These are phyloP conservation scores for Raffaelea ambrosiae DNA, from an alignment of 2,329 filamentous ascomycete species.

Conservation along the genomic window DNA sequence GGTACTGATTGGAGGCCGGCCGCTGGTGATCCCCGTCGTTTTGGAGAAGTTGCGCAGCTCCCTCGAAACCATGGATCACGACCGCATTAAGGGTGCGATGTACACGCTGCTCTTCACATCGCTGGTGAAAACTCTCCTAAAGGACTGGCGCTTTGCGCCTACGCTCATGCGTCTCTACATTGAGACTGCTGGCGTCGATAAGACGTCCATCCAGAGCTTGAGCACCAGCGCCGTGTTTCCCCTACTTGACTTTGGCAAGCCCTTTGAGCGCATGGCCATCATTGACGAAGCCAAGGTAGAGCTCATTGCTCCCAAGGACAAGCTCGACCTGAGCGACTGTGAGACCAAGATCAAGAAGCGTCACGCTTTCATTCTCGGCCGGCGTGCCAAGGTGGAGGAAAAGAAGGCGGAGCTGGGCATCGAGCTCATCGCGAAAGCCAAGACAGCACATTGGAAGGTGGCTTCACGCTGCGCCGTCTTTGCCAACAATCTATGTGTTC, in stretches of 20 bases:
- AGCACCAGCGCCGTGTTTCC: conserved; percentile 74
- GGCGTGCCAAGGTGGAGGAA: conserved; percentile 68
- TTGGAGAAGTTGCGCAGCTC: conserved; percentile 70
- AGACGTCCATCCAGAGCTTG: conserved; percentile 86
- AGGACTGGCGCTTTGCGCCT: conserved; percentile 93
- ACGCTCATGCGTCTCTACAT: conserved; percentile 87
- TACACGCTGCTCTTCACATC: conserved; percentile 87
- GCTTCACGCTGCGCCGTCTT: conserved; percentile 84
- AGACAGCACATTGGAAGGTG: conserved; percentile 90
- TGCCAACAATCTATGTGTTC: conserved; percentile 79
- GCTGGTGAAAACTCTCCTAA: conserved; percentile 75
- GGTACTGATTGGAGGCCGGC: conserved; percentile 77
- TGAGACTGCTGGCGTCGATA: conserved; percentile 80
- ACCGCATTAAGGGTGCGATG: conserved; percentile 89
- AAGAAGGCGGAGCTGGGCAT: conserved; percentile 75
- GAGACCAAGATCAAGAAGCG: conserved; percentile 54
- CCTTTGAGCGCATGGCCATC: conserved; percentile 78
- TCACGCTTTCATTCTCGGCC: conserved; percentile 64
- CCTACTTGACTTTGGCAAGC: conserved; percentile 85
- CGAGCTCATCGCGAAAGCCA: conserved; percentile 70
- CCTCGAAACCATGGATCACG: conserved; percentile 71
- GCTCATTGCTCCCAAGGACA: conserved; percentile 53
- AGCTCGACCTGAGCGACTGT: conserved; percentile 43
- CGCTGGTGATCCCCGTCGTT: conserved; percentile 83
- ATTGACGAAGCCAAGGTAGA: conserved; percentile 64